These are phyloP conservation scores for Typha latifolia DNA, from an alignment of 176 grass and related monocot species.

Conservation along the genomic window DNA sequence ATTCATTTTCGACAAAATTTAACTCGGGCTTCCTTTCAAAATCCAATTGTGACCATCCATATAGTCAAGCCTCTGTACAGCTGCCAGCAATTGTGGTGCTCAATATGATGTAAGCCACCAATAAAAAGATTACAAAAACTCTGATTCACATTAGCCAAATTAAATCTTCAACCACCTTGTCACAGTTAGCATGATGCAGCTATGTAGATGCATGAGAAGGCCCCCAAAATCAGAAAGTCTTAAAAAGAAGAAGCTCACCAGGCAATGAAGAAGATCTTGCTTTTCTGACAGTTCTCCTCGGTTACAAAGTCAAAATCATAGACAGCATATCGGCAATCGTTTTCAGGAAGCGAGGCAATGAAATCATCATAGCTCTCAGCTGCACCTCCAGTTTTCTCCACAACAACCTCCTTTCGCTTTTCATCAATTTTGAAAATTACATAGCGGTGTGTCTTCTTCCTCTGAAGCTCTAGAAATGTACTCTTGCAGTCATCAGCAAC, in stretches of 20 bases:
- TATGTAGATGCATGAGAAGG: not conserved
- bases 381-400: conserved; percentile 13
- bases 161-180: not conserved
- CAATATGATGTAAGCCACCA: not conserved
- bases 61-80: not conserved
- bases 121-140: not conserved
- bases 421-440: conserved; percentile 15
- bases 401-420: conserved; percentile 13
- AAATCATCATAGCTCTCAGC: conserved; percentile 17
- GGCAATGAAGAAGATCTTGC: conserved; percentile 17
- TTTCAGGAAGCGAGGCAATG: conserved; percentile 8
- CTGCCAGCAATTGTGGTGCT: not conserved
- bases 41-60: not conserved
- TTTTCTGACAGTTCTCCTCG: conserved; percentile 17
- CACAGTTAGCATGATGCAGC: too few species aligned
- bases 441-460: conserved; percentile 12
- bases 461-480: conserved; percentile 14
- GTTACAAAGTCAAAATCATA: conserved; percentile 20
- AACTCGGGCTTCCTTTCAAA: not conserved
- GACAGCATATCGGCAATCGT: conserved; percentile 15
- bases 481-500: conserved; percentile 9
- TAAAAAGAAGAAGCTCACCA: conserved; percentile 5
- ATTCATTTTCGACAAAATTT: not conserved
- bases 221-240: not conserved
- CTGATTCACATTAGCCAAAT: not conserved